Evolutionary conservation across 257 asterid species (phyloP).

Genomic region (Fraxinus americana): DNA sequence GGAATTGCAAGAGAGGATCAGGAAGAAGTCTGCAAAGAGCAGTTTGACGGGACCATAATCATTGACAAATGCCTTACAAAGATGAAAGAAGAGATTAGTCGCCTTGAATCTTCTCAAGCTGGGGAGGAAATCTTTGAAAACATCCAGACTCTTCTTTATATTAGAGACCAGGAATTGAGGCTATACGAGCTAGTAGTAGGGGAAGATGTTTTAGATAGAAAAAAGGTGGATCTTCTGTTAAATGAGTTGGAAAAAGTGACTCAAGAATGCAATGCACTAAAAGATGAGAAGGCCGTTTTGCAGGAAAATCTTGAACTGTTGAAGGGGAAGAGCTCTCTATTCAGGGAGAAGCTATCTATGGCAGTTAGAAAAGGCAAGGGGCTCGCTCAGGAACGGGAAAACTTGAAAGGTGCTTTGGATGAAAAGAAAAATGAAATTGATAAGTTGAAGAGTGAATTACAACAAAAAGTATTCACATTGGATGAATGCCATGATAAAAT

Average conservation of each 20-base stretch:
- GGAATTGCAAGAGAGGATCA: slow-evolving; percentile 48
- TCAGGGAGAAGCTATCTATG: slow-evolving; percentile 86
- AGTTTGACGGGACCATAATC: slow-evolving; percentile 42
- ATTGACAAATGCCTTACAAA: slow-evolving; percentile 58
- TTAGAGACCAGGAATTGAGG: slow-evolving; percentile 61
- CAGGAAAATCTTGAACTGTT: slow-evolving; percentile 63
- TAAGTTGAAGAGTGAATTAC: slow-evolving; percentile 63
- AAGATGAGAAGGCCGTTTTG: slow-evolving; percentile 58
- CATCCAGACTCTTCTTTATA: slow-evolving; percentile 62
- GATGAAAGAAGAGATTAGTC: slow-evolving; percentile 54
- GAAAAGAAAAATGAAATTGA: slow-evolving; percentile 72
- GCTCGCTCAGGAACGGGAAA: slow-evolving; percentile 88
- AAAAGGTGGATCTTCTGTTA: slow-evolving; percentile 47
- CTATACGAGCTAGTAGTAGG: slow-evolving; percentile 57
- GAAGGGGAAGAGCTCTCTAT: slow-evolving; percentile 72
- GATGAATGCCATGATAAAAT: slow-evolving; percentile 60
- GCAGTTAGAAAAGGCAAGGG: slow-evolving; percentile 97
- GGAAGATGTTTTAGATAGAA: slow-evolving; percentile 59
- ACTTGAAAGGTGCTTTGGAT: slow-evolving; percentile 59
- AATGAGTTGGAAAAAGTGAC: slow-evolving; percentile 47
- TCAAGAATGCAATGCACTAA: slow-evolving; percentile 50
- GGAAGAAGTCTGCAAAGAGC: slow-evolving; percentile 38
- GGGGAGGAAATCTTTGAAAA: slow-evolving; percentile 49
- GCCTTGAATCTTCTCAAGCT: slow-evolving; percentile 43
- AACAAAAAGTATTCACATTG: slow-evolving; percentile 41